A percentile compares a stretch with the other conserved stretches of the same genome.
Conservation (phyloP, 106 monocot species). For the Triglochin maritima region DNA sequence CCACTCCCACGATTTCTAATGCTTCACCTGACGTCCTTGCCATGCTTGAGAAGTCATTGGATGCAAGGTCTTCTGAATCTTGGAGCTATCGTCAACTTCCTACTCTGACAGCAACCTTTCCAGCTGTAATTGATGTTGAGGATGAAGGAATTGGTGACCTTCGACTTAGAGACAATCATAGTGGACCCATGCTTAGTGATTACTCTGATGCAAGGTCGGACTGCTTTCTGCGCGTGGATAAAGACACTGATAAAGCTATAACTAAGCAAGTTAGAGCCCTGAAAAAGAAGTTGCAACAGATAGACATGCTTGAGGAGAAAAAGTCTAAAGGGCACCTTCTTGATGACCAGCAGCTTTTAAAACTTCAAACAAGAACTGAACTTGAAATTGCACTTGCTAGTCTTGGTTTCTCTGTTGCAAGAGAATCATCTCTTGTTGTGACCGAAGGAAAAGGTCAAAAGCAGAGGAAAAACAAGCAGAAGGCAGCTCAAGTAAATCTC, state of each 20-base stretch:
- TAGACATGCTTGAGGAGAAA: slow-evolving; percentile 88
- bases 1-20: slow-evolving; percentile 44
- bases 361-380: slow-evolving; percentile 48
- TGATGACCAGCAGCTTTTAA: slow-evolving; percentile 85
- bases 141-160: slow-evolving; percentile 37
- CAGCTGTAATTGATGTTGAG: slow-evolving; percentile 61
- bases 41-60: slow-evolving; percentile 70
- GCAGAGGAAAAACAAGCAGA: slow-evolving; percentile 56
- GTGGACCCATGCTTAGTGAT: slow-evolving; percentile 14
- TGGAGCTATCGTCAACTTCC: slow-evolving; percentile 87
- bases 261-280: slow-evolving; percentile 83
- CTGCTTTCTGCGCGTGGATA: slow-evolving; percentile 38
- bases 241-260: slow-evolving; percentile 33
- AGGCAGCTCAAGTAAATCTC: slow-evolving; percentile 20
- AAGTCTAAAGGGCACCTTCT: slow-evolving; percentile 50
- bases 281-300: slow-evolving; percentile 90
- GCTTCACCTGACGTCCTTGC: slow-evolving; percentile 64
- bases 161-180: slow-evolving; percentile 25
- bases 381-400: slow-evolving; percentile 56
- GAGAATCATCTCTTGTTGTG: slow-evolving; percentile 8
- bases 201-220: slow-evolving; percentile 28
- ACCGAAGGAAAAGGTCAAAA: slow-evolving; percentile 48
- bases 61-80: slow-evolving; percentile 68
- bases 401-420: slow-evolving; percentile 61
- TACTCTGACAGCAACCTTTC: slow-evolving; percentile 73